Base-by-base conservation (phyloP, 352 stramenopile genomes). In the Globisporangium polare region DNA sequence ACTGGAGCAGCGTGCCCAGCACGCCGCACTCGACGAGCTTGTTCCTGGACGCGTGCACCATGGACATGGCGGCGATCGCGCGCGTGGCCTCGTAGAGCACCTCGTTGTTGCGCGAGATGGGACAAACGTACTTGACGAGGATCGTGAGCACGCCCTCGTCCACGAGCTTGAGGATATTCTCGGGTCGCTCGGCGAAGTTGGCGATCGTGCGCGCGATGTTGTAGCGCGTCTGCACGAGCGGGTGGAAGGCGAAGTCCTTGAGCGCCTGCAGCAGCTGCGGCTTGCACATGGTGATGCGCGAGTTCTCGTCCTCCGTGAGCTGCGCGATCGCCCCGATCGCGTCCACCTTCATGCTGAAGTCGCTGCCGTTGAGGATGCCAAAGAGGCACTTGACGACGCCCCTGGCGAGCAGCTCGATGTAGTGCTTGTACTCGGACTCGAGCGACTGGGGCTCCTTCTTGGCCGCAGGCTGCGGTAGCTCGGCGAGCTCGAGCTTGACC, bases 101-200 rank as follows among this genome's bases (percentile, higher is more conserved):
- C 37, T 83, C 72, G 54, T 73, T 80, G 58, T 80, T 74, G 18
- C 75, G 59, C 13, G 79, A 77, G 24, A 78, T 67, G 1, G 80
- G 77, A 17, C 73, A 86, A 8, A 90, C 82, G 57, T 86, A 89
- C 64, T 84, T 81, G 63, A 90, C 75, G n/a, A 92, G 63, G 41
- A 90, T 78, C 9, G 64, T 55, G 10, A 90, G 55, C 39, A 90
- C 73, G 12, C 80, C 78, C 41, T 83, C 74, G 61, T 92, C 81
- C 15, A 92, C 62, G 37, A 92, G 70, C 47, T 89, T 92, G 8
- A 88, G 53, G 33, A 83, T 75, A 64, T 92, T 92, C 63, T 90
- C 83, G 0, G 73, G 74, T 4, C 79, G 75, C 41, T 86, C 78
- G 2, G 83, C 73, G 64, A 92, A 90, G 65, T 92, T 89, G n/a